Evolutionary conservation across 2,329 filamentous ascomycete genomes (phyloP), one percentile per base, ranked within the genome.

Genomic region (Decorospora gaudefroyi): DNA sequence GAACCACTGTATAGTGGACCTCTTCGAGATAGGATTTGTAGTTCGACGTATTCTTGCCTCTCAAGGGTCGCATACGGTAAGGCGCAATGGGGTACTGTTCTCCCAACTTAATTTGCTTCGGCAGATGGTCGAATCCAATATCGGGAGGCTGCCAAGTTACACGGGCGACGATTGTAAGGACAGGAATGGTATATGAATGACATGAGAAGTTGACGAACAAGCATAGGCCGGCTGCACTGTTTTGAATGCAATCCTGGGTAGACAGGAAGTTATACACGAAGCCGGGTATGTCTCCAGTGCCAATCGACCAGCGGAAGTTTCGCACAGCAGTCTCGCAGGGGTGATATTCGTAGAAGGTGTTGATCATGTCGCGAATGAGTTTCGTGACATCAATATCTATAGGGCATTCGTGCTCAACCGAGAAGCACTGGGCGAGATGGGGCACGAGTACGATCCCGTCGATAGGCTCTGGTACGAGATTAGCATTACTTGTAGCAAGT

Each of bases 241-340:
- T 43, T 3, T 48, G 6, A 39, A 70, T 67, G 39, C 66, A 71
- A 27, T 71, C 67, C 12, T 63, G 64, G 1, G 58, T 60, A 1
- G 55, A 55, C n/a, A 69, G 25, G 26, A 67, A 68, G 29, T 68
- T 66, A 47, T 59, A 61, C 1, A 68, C 35, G 13, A 63, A 60
- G 3, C 41, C 44, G 2, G 55, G 57, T 9, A 71, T 42, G 22
- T 68, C 49, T 2, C 52, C 44, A 6, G 53, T 52, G 11, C 54
- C 57, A 2, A 51, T 31, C 9, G 66, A 62, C 66, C 67, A 70
- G 17, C 16, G 28, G 15, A 55, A 49, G 10, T 29, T 19, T 16
- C 18, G 25, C 6, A 18, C 12, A 18, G 29, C 28, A 8, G 38
- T 35, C 6, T 40, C 26, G 5, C 21, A 34, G 6, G 37, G 31